Evolutionary conservation across 441 rosid species (phyloP).

Genomic region (Populus hybrid): DNA sequence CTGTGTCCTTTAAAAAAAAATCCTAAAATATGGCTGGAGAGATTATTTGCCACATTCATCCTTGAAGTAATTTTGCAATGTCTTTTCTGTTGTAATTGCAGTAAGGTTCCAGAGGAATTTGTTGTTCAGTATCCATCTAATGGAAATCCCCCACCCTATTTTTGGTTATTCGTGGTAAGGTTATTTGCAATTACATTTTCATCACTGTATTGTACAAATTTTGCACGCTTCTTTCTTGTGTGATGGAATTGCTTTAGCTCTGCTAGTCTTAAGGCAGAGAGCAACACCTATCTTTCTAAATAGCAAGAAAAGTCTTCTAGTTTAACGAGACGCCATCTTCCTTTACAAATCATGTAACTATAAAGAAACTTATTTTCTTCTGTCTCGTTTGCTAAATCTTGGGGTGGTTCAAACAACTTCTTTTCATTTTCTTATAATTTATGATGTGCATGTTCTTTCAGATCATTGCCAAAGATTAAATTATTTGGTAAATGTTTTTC

Average conservation of each 20-base stretch:
- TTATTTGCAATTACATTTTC: conserved; percentile 8
- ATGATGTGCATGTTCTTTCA: not conserved
- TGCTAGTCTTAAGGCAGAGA: not conserved
- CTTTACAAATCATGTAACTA: not conserved
- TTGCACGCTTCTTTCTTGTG: not conserved
- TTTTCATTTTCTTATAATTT: not conserved
- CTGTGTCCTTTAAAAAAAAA: not conserved
- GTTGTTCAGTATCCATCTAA: conserved; percentile 84
- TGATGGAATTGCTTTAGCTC: not conserved
- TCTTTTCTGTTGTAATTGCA: conserved; percentile 46
- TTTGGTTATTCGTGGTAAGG: conserved; percentile 81
- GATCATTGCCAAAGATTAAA: conserved; percentile 10
- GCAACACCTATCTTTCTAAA: not conserved
- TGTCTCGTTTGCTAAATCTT: not conserved
- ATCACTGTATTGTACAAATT: not conserved
- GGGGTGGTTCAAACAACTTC: not conserved
- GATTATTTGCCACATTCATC: not conserved
- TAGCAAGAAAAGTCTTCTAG: not conserved
- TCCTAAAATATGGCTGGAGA: not conserved
- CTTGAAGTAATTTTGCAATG: conserved; percentile 17
- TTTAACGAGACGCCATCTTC: not conserved
- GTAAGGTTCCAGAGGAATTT: conserved; percentile 93
- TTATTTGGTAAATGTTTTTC: conserved; percentile 1
- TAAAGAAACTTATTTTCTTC: not conserved
- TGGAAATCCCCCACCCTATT: conserved; percentile 98